Percentiles rank a stretch among this genome's conserved stretches.
Evolutionary conservation across 2,329 filamentous ascomycete species (phyloP).

Genomic region (Dryadomyces quercivorus): DNA sequence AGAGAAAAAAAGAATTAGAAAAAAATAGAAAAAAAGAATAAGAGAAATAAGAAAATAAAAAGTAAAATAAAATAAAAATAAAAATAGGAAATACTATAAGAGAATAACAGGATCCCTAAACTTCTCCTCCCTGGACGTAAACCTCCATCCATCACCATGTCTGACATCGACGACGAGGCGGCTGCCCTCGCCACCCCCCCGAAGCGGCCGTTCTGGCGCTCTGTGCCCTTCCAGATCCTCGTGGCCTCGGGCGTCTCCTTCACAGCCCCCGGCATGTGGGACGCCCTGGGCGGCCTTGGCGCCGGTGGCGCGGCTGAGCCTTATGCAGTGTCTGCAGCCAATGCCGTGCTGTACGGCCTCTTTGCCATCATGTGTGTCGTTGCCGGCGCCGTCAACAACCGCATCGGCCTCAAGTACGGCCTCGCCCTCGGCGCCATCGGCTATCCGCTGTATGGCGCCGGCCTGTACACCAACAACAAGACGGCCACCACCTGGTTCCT

Average conservation of each 20-base stretch:
- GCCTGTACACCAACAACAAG: slow-evolving; percentile 2
- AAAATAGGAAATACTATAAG: too few species aligned
- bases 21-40: not conserved
- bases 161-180: not conserved
- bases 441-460: slow-evolving; percentile 2
- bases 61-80: too few species aligned
- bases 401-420: not conserved
- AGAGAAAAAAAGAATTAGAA: not conserved
- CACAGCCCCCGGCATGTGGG: not conserved
- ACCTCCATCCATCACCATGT: not conserved
- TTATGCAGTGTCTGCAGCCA: not conserved
- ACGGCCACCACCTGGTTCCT: slow-evolving; percentile 1
- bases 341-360: slow-evolving; percentile 3
- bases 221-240: not conserved
- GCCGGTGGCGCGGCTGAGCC: not conserved
- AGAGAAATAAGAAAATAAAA: not conserved
- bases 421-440: not conserved
- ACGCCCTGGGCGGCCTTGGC: not conserved
- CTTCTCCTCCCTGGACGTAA: too few species aligned
- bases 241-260: not conserved
- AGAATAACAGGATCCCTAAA: too few species aligned
- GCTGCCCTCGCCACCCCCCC: not conserved
- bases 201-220: not conserved
- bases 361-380: slow-evolving; percentile 1
- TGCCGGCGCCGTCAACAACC: slow-evolving; percentile 1